Evolutionary conservation across 768 basidiomycete species (phyloP).

Genomic region (Calocera viscosa): DNA sequence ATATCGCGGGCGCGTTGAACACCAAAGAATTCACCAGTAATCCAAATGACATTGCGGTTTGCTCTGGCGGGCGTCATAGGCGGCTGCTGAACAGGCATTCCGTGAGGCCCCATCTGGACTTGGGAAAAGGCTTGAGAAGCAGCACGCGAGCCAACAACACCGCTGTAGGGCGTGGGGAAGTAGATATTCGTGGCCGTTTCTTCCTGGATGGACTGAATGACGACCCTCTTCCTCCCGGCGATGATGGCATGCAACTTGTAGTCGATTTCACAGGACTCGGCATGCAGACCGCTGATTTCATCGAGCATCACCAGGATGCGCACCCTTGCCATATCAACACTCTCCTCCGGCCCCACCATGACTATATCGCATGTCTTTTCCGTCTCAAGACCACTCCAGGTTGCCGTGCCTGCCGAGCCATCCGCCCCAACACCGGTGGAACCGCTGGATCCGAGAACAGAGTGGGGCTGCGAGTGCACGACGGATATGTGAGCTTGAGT

Average conservation of each 20-base stretch:
- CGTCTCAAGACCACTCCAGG: slow-evolving; percentile 84
- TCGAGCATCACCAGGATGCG: slow-evolving; percentile 87
- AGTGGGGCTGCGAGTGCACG: slow-evolving; percentile 40
- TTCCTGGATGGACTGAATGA: slow-evolving; percentile 86
- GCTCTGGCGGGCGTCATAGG: slow-evolving; percentile 33
- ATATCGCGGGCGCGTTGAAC: slow-evolving; percentile 92
- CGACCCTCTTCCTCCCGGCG: slow-evolving; percentile 73
- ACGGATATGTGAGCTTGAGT: slow-evolving; percentile 91
- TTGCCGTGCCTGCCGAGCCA: slow-evolving; percentile 40
- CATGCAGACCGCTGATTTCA: slow-evolving; percentile 81
- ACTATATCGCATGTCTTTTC: slow-evolving; percentile 90
- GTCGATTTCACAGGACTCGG: slow-evolving; percentile 86
- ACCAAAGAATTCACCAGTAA: slow-evolving; percentile 94
- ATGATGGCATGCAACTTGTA: slow-evolving; percentile 87
- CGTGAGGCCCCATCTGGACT: slow-evolving; percentile 16
- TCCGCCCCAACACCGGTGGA: neutral
- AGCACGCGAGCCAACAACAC: slow-evolving; percentile 61
- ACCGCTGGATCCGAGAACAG: neutral
- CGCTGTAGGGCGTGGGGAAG: slow-evolving; percentile 79
- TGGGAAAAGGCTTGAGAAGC: slow-evolving; percentile 32
- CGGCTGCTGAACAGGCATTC: slow-evolving; percentile 19
- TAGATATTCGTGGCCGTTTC: slow-evolving; percentile 97
- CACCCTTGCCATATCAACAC: slow-evolving; percentile 83
- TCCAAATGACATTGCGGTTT: slow-evolving; percentile 74
- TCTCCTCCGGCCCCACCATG: slow-evolving; percentile 71